Evolutionary conservation across 2,329 filamentous ascomycete species (phyloP), one percentile per base, ranked within the genome.

Genomic region (Fusarium compactum): DNA sequence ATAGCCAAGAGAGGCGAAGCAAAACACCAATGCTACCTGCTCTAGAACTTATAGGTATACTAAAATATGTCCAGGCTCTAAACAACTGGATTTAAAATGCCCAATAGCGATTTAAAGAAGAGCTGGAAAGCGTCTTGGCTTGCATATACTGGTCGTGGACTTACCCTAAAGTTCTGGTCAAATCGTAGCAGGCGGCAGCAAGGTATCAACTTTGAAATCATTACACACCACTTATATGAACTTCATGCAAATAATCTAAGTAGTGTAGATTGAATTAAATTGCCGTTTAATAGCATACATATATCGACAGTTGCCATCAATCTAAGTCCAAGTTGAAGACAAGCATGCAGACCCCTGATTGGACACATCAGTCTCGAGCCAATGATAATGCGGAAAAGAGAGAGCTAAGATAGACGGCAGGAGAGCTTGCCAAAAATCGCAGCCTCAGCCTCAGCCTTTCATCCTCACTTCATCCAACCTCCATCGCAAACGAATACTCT

Each of bases 401-500:
- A 38, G 46, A 70, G 57, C 66, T 52, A 70, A 66, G 50, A 29
- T 25, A 55, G 32, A 45, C 15, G 9, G 11, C 29, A 58, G 56
- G 45, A 41, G 53, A 74, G 59, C 61, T 70, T 58, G 56, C 64
- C 63, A 62, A 67, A 76, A 74, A 68, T 68, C 56, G 58, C 68
- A 52, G 70, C 70, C 63, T 56, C 65, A 71, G 64, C 70, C 72
- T 75, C 70, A 71, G 66, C 72, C 66, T 76, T 70, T 71, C 69
- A 67, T 63, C 72, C 51, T 64, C 70, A 66, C 45, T 50, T 57
- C 55, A 58, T 40, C 58, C 63, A 52, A 66, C 25, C 46, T 62
- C 27, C 40, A 55, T 24, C 54, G 47, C 43, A 24, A 51, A 53
- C 25, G 51, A 60, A 43, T 64, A 54, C 55, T 56, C 18, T 27